A percentile compares a stretch with the other conserved stretches of the same genome.
These are phyloP conservation scores for Sphagnum fallax DNA, from an alignment of 228 moss, liverwort and hornwort species.

Conservation along the genomic window DNA sequence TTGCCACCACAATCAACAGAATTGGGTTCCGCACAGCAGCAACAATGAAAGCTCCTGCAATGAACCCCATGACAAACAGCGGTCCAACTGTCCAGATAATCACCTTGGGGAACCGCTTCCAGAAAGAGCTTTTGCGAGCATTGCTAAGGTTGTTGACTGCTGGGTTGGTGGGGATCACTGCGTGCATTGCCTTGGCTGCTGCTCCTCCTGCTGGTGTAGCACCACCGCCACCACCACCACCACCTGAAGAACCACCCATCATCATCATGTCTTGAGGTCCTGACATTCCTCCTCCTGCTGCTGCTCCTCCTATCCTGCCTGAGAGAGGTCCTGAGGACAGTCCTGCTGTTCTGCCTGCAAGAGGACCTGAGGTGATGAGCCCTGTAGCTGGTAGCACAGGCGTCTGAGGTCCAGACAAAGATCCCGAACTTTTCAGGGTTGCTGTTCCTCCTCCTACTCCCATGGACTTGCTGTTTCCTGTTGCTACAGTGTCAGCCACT, in stretches of 20 bases:
- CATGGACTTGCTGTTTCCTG: neutral
- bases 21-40: slow-evolving; percentile 74
- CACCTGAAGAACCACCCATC: slow-evolving; percentile 6
- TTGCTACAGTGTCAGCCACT: slow-evolving; percentile 13
- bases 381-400: slow-evolving; percentile 56
- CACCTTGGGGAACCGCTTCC: slow-evolving; percentile 55
- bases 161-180: slow-evolving; percentile 10
- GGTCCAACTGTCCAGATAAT: slow-evolving; percentile 64
- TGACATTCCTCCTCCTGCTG: neutral
- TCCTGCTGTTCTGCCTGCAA: neutral
- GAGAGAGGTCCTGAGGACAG: slow-evolving; percentile 45
- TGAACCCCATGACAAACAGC: slow-evolving; percentile 68
- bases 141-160: slow-evolving; percentile 69
- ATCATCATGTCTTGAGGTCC: neutral
- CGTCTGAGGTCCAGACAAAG: slow-evolving; percentile 39
- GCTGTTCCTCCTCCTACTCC: neutral
- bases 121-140: slow-evolving; percentile 36
- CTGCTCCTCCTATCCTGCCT: slow-evolving; percentile 10
- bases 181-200: slow-evolving; percentile 22
- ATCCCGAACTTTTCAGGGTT: slow-evolving; percentile 25
- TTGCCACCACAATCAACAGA: slow-evolving; percentile 59
- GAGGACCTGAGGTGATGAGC: slow-evolving; percentile 66
- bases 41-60: slow-evolving; percentile 73
- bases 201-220: neutral
- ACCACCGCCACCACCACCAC: slow-evolving; percentile 15